These are phyloP conservation scores for Tephrocybe sp. DNA, from an alignment of 768 basidiomycete species.

Conservation along the genomic window DNA sequence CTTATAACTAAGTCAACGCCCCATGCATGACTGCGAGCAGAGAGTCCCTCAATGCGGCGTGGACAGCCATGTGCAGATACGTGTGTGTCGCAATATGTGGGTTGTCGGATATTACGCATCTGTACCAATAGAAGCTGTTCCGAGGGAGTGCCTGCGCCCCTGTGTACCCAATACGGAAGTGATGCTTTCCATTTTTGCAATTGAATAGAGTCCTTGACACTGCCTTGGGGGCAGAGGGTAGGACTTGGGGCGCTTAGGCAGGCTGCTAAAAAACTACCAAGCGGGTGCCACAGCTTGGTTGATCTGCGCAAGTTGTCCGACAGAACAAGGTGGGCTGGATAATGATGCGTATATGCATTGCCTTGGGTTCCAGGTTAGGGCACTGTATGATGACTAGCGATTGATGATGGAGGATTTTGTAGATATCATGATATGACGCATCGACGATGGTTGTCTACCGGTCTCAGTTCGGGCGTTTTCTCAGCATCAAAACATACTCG, in stretches of 20 bases:
- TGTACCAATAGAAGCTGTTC: conserved; percentile 1
- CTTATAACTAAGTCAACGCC: background rate
- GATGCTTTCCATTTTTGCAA: background rate
- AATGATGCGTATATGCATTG: background rate
- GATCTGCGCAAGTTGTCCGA: background rate
- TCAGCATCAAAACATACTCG: background rate
- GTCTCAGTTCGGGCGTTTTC: background rate
- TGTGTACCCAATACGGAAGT: background rate
- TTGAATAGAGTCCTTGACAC: background rate
- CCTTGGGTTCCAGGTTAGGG: background rate
- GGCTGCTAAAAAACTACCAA: background rate
- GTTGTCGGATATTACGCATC: conserved; percentile 8
- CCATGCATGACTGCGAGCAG: background rate
- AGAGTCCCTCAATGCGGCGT: background rate
- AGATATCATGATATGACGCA: background rate
- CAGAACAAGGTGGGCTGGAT: background rate
- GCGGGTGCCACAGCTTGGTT: background rate
- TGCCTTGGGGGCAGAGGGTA: background rate
- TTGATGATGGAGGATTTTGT: background rate
- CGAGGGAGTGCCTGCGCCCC: background rate
- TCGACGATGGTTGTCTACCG: background rate
- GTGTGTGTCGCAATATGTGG: conserved; percentile 9
- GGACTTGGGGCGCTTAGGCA: background rate
- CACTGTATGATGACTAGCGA: background rate
- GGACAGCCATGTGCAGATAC: conserved; percentile 14